These are phyloP conservation scores for Notholithocarpus densiflorus DNA, from an alignment of 306 rosid species.

Conservation along the genomic window DNA sequence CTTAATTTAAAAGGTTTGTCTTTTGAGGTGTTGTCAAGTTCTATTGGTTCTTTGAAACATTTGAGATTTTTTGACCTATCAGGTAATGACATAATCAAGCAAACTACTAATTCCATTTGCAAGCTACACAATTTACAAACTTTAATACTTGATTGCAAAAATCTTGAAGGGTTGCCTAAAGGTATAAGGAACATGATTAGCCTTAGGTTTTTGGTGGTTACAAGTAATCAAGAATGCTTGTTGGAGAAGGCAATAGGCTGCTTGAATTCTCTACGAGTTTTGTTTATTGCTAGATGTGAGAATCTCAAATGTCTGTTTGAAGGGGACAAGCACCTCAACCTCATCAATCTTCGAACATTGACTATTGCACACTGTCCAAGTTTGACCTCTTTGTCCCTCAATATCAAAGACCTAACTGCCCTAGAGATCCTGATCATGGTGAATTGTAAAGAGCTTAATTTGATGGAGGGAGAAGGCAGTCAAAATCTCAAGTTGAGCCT, in stretches of 20 bases:
- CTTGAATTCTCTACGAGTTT: slow-evolving; percentile 13
- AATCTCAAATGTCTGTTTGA: slow-evolving; percentile 9
- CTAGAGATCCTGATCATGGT: not conserved
- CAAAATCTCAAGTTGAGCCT: not conserved
- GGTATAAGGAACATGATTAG: slow-evolving; percentile 18
- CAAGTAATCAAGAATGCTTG: slow-evolving; percentile 11
- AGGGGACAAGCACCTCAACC: not conserved
- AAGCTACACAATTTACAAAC: slow-evolving; percentile 27
- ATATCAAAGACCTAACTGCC: slow-evolving; percentile 4
- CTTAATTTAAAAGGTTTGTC: slow-evolving; percentile 13
- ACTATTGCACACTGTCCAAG: rapidly evolving
- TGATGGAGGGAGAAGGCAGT: not conserved
- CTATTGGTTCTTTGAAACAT: slow-evolving; percentile 7
- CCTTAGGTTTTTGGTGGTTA: slow-evolving; percentile 22
- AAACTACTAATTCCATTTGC: slow-evolving; percentile 27
- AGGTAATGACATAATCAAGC: not conserved
- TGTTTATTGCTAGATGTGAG: slow-evolving; percentile 1
- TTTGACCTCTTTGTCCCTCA: slow-evolving; percentile 23
- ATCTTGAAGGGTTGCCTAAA: slow-evolving; percentile 28
- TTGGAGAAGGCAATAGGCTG: slow-evolving; percentile 4
- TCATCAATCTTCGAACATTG: not conserved
- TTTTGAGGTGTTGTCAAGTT: slow-evolving; percentile 16
- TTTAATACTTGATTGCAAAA: slow-evolving; percentile 5
- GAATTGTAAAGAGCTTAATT: slow-evolving; percentile 1
- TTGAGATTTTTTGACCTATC: slow-evolving; percentile 19